phyloP scores from a whole-genome alignment of 1,284 basidiomycete genomes.

The Neolentinus lepideus region DNA sequence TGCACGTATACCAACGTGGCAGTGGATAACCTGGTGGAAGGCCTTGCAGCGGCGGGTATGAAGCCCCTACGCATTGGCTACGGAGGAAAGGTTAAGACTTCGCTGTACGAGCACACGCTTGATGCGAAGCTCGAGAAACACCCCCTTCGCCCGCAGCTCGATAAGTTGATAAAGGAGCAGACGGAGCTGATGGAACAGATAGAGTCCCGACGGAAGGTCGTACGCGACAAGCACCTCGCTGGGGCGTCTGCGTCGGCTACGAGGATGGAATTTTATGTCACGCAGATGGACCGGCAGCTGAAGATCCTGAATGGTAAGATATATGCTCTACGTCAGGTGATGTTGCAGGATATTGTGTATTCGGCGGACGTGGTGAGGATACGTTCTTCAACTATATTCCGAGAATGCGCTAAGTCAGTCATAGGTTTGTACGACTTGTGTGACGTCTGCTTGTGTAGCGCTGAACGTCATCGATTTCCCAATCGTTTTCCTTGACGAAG shows the following conservation, averaged over 20 bases:
- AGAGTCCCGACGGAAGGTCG: too few species aligned
- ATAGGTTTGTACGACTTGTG: slow-evolving; percentile 81
- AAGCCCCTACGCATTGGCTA: slow-evolving; percentile 76
- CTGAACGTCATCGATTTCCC: slow-evolving; percentile 80
- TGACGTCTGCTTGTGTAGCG: slow-evolving; percentile 57
- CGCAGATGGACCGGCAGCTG: slow-evolving; percentile 27
- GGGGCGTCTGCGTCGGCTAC: too few species aligned
- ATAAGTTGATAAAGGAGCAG: slow-evolving; percentile 28
- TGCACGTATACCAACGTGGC: slow-evolving; percentile 93
- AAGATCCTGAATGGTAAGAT: slow-evolving; percentile 30
- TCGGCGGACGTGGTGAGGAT: slow-evolving; percentile 68
- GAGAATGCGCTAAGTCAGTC: slow-evolving; percentile 5
- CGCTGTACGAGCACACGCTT: slow-evolving; percentile 55
- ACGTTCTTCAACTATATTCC: slow-evolving; percentile 5
- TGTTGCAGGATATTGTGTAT: slow-evolving; percentile 53
- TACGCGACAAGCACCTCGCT: too few species aligned
- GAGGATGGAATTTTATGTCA: too few species aligned
- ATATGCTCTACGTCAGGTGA: slow-evolving; percentile 43
- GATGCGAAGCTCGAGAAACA: slow-evolving; percentile 64
- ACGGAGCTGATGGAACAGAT: slow-evolving; percentile 21
- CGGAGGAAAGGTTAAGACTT: slow-evolving; percentile 50
- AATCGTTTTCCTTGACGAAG: slow-evolving; percentile 91
- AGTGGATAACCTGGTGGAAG: slow-evolving; percentile 88
- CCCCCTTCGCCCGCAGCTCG: slow-evolving; percentile 39
- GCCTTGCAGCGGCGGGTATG: slow-evolving; percentile 54